These are phyloP conservation scores for Rhodotorula toruloides DNA, from an alignment of 768 basidiomycete species.

Conservation along the genomic window DNA sequence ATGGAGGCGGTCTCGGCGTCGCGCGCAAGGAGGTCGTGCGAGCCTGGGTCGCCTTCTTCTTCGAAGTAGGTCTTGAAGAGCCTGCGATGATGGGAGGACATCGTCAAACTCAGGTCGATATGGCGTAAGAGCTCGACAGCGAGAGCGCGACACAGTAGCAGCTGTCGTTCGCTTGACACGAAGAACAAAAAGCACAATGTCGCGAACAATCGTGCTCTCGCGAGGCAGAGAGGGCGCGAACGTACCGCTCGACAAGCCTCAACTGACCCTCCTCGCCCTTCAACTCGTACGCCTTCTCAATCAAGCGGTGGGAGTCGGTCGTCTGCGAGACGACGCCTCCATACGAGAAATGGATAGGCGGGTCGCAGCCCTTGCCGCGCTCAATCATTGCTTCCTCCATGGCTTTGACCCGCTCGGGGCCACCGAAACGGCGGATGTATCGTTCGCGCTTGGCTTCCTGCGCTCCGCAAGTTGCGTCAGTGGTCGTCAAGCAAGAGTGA, in stretches of 20 bases:
- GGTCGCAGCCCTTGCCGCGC: slow-evolving; percentile 16
- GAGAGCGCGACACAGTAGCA: neutral
- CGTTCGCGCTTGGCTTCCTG: slow-evolving; percentile 39
- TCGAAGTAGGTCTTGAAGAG: slow-evolving; percentile 60
- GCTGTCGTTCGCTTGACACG: no score
- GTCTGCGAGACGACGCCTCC: slow-evolving; percentile 57
- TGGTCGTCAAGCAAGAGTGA: no score
- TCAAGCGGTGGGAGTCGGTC: slow-evolving; percentile 65
- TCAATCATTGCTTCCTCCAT: slow-evolving; percentile 38
- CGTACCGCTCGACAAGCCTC: slow-evolving; percentile 52
- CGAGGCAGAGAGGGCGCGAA: neutral
- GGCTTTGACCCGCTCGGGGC: slow-evolving; percentile 21
- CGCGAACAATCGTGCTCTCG: no score
- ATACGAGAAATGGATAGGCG: slow-evolving; percentile 38
- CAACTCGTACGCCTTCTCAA: slow-evolving; percentile 61
- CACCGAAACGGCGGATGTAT: slow-evolving; percentile 38
- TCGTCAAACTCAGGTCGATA: neutral
- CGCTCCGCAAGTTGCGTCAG: no score
- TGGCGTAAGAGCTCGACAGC: no score
- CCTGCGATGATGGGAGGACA: slow-evolving; percentile 4
- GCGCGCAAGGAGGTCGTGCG: slow-evolving; percentile 58
- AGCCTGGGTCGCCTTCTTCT: slow-evolving; percentile 60
- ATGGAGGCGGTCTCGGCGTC: slow-evolving; percentile 55
- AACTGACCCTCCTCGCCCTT: slow-evolving; percentile 62
- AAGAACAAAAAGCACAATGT: neutral